Base-by-base conservation (phyloP, 805 yeast species). In the Ogataea paradorogensis region DNA sequence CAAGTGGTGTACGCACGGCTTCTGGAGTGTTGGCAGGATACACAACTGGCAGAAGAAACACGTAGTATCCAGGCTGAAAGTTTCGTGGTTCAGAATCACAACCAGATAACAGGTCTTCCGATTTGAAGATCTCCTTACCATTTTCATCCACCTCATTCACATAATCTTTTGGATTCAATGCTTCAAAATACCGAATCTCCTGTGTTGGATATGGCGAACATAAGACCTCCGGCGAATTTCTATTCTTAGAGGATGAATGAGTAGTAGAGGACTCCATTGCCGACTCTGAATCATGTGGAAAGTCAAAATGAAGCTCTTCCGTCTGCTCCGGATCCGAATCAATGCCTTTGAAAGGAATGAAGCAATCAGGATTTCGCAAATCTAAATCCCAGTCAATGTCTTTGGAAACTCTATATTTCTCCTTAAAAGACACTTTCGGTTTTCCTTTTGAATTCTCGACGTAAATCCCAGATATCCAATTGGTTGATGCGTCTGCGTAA, bases 1-100 rank as follows among this genome's bases (percentile, higher is more conserved):
- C 78, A 43, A 73, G 66, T 8, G 78, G 69, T 1, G 83, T 71
- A 5, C 61, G 55, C 10, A 79, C 66, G 0, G 85, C 60, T 35
- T 84, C 86, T 0, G 91, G 85, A 1, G 82, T 73, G 40, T 70
- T 71, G 18, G 76, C 68, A 0, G 87, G 83, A 37, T 82, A 71
- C 5, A 76, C 59, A 0, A 80, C 64, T 0, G 93, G 91, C 5
- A 84, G 57, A 14, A 81, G 56, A 52, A 82, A 84, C 2, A 84
- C 73, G 53, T 84, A 84, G 48, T 80, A 74, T 15, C 95, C 95
- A 1, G 90, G 77, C 46, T 73, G 73, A 46, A 63, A 66, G 11
- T 53, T 47, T 15, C 47, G 45, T 5, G 45, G 15, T 13, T 47
- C 46, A 7, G 29, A 28, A 9, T 31, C 22, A 18, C 30, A 36